Percentiles rank a stretch among this genome's conserved stretches.
Evolutionary conservation across 352 stramenopile species (phyloP).

Genomic region (Phytophthora crassamura): DNA sequence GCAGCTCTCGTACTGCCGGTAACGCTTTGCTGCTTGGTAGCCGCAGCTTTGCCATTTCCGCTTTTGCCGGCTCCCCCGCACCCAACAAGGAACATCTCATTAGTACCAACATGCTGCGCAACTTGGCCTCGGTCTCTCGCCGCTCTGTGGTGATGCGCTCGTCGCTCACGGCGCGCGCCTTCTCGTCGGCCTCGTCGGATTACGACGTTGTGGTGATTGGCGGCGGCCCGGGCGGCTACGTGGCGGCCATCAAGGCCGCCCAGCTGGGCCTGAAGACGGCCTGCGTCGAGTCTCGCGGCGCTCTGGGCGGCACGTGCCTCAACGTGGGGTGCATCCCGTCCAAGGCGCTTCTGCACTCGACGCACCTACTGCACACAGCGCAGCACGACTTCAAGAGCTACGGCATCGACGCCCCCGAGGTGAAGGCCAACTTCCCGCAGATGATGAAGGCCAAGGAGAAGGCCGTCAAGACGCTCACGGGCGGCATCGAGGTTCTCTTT

Average conservation of each 20-base stretch:
- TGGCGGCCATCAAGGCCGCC: conserved; percentile 98
- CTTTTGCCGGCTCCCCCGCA: conserved; percentile 13
- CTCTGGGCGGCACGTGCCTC: conserved; percentile 97
- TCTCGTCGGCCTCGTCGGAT: conserved; percentile 57
- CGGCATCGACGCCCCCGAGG: conserved; percentile 91
- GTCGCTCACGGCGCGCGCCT: conserved; percentile 44
- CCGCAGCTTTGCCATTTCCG: conserved; percentile 23
- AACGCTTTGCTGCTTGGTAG: conserved; percentile 4
- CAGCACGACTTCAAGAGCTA: conserved; percentile 97
- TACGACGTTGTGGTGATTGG: conserved; percentile 93
- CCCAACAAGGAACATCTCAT: background rate
- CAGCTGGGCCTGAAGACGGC: conserved; percentile 99
- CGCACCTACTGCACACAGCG: conserved; percentile 96
- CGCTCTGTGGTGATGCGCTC: conserved; percentile 51
- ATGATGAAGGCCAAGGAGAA: conserved; percentile 98
- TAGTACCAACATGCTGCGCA: conserved; percentile 30
- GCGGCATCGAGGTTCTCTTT: conserved; percentile 98
- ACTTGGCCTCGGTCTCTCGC: conserved; percentile 31
- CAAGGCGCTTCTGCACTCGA: conserved; percentile 97
- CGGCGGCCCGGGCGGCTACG: conserved; percentile 98
- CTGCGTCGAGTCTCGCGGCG: conserved; percentile 97
- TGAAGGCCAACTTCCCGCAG: conserved; percentile 95
- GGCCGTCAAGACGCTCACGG: conserved; percentile 94
- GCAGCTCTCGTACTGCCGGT: background rate
- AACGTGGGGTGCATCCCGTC: conserved; percentile 99